Evolutionary conservation across 169 alveolate species (phyloP).

Genomic region (Eimeria acervulina): DNA sequence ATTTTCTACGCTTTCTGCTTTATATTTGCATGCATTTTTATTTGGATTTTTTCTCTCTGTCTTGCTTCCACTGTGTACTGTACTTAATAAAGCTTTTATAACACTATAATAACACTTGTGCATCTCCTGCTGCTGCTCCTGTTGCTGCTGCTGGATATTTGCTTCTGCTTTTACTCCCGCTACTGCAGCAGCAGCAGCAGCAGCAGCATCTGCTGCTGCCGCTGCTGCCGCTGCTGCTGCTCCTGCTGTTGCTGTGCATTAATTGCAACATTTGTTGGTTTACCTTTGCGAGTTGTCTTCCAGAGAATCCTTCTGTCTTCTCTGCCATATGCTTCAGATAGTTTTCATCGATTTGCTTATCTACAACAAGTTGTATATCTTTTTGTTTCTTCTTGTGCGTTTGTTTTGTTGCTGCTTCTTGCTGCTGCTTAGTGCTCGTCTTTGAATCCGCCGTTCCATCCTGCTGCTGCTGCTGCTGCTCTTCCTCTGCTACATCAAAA

Average conservation of each 20-base stretch:
- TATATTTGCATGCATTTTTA: background rate
- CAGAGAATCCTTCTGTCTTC: conserved; percentile 96
- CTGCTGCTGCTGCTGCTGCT: background rate
- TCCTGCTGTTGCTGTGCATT: too few species aligned
- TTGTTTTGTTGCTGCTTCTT: background rate
- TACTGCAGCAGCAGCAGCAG: too few species aligned
- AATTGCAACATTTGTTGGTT: background rate
- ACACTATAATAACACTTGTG: too few species aligned
- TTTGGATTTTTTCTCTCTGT: too few species aligned
- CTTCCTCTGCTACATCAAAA: conserved; percentile 42
- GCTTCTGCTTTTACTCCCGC: too few species aligned
- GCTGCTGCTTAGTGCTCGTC: background rate
- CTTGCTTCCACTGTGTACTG: too few species aligned
- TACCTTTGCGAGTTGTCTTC: conserved; percentile 96
- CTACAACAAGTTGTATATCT: conserved; percentile 84
- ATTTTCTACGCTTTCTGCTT: background rate
- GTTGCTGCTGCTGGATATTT: background rate
- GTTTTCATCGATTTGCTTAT: conserved; percentile 90
- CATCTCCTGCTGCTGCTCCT: background rate
- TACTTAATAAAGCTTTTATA: too few species aligned
- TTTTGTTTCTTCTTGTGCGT: conserved; percentile 54
- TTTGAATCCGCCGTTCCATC: too few species aligned
- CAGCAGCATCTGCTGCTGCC: background rate
- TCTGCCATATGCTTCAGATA: conserved; percentile 91
- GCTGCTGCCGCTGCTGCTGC: background rate